Evolutionary conservation across 2,329 filamentous ascomycete genomes (phyloP).

Genomic region (Ceratocystis alfenasii): DNA sequence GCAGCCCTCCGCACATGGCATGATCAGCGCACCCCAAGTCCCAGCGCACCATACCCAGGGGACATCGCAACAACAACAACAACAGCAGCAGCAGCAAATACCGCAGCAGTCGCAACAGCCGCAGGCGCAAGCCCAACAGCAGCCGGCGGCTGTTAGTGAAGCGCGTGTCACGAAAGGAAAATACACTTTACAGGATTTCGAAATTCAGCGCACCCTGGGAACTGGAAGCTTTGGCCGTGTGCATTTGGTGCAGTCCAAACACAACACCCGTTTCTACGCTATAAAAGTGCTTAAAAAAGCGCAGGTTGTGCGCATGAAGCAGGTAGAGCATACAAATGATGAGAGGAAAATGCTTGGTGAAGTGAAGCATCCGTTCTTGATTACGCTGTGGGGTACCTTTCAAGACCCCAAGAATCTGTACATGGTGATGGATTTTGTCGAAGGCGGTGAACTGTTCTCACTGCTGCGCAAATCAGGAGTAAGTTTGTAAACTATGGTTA

Average conservation of each 20-base stretch:
- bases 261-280: constrained; percentile 96
- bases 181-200: constrained; percentile 86
- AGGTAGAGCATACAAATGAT: constrained; percentile 98
- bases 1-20: constrained; percentile 20
- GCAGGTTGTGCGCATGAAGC: constrained; percentile 99
- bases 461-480: constrained; percentile 85
- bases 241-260: constrained; percentile 91
- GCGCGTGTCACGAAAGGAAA: constrained; percentile 82
- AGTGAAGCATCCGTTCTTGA: constrained; percentile 94
- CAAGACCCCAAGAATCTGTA: constrained; percentile 92
- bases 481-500: constrained; percentile 29
- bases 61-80: constrained; percentile 42
- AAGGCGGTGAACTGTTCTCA: constrained; percentile 94
- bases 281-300: constrained; percentile 98
- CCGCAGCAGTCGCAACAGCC: constrained; percentile 26
- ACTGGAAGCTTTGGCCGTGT: constrained; percentile 96
- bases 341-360: constrained; percentile 91
- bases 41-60: constrained; percentile 36
- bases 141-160: constrained; percentile 27
- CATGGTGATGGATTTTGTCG: constrained; percentile 99
- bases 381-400: constrained; percentile 97
- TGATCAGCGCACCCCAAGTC: constrained; percentile 47
- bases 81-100: constrained; percentile 15
- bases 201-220: constrained; percentile 78
- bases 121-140: constrained; percentile 24